Percentiles rank a stretch among this genome's conserved stretches.
Evolutionary conservation across 345 rosid species (phyloP).

Genomic region (Camelina sativa): DNA sequence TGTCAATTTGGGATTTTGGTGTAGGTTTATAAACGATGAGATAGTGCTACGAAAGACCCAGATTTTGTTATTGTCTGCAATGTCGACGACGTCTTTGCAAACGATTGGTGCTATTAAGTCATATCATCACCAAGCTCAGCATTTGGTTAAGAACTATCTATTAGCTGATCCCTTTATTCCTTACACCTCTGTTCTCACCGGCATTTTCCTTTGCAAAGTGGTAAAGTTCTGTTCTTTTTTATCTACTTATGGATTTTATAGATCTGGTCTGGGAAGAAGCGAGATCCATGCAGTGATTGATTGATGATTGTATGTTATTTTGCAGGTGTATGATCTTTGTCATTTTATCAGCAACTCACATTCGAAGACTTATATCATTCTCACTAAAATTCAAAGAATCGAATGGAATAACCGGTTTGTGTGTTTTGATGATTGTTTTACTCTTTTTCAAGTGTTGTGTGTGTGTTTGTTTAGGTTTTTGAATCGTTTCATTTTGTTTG

Average conservation of each 20-base stretch:
- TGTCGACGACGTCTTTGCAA: slow-evolving; percentile 43
- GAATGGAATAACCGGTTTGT: slow-evolving; percentile 96
- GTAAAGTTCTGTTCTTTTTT: slow-evolving; percentile 44
- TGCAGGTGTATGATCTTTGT: slow-evolving; percentile 75
- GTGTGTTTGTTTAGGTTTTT: not conserved
- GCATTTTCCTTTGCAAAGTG: slow-evolving; percentile 89
- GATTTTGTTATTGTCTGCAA: slow-evolving; percentile 17
- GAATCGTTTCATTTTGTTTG: slow-evolving; percentile 5
- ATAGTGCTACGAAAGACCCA: not conserved
- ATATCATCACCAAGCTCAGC: slow-evolving; percentile 73
- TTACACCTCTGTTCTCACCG: slow-evolving; percentile 74
- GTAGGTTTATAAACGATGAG: slow-evolving; percentile 6
- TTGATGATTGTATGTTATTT: not conserved
- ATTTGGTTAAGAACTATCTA: slow-evolving; percentile 68
- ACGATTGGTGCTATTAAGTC: slow-evolving; percentile 51
- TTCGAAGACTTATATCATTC: slow-evolving; percentile 66
- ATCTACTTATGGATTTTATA: not conserved
- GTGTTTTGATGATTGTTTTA: slow-evolving; percentile 24
- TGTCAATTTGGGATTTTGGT: not conserved
- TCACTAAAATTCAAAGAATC: slow-evolving; percentile 65
- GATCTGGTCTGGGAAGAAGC: slow-evolving; percentile 3
- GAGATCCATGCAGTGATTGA: not conserved
- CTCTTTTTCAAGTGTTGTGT: not conserved
- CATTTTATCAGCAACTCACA: slow-evolving; percentile 69
- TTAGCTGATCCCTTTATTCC: slow-evolving; percentile 76